These are phyloP conservation scores for Erysimum cheiri DNA, from an alignment of 441 rosid species.

Conservation along the genomic window DNA sequence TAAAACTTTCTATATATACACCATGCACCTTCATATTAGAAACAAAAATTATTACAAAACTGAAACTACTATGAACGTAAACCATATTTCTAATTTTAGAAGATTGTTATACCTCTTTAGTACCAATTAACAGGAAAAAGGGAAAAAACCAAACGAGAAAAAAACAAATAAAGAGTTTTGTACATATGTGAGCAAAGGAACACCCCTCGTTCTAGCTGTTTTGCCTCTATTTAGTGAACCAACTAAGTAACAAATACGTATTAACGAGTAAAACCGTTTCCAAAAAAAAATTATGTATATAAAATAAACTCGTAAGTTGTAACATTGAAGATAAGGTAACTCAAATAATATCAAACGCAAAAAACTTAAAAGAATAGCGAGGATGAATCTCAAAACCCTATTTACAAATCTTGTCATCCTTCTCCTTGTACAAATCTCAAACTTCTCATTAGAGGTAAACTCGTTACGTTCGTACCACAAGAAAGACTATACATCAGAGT, in stretches of 20 bases:
- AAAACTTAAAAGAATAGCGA: conserved; percentile 7
- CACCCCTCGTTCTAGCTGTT: conserved; percentile 7
- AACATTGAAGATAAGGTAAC: not conserved
- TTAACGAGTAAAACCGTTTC: conserved; percentile 19
- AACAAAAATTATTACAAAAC: not conserved
- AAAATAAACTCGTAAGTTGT: conserved; percentile 1
- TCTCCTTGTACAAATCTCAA: conserved; percentile 35
- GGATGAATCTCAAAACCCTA: conserved; percentile 21
- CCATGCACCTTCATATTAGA: not conserved
- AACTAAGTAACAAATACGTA: conserved; percentile 27
- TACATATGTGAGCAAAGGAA: not conserved
- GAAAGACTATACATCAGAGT: conserved; percentile 17
- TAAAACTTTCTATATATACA: not conserved
- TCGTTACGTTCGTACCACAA: conserved; percentile 27
- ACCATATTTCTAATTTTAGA: conserved; percentile 23
- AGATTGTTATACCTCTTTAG: not conserved
- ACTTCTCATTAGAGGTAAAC: conserved; percentile 30
- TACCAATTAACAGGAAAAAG: not conserved
- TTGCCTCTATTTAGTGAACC: conserved; percentile 16
- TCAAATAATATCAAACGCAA: not conserved
- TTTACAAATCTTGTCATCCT: conserved; percentile 14
- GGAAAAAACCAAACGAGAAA: not conserved
- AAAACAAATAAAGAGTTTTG: not conserved
- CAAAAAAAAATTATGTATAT: not conserved
- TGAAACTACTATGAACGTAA: not conserved